A percentile compares a stretch with the other conserved stretches of the same genome.
These are phyloP conservation scores for Lactifluus pinguis DNA, from an alignment of 768 basidiomycete genomes.

Conservation along the genomic window DNA sequence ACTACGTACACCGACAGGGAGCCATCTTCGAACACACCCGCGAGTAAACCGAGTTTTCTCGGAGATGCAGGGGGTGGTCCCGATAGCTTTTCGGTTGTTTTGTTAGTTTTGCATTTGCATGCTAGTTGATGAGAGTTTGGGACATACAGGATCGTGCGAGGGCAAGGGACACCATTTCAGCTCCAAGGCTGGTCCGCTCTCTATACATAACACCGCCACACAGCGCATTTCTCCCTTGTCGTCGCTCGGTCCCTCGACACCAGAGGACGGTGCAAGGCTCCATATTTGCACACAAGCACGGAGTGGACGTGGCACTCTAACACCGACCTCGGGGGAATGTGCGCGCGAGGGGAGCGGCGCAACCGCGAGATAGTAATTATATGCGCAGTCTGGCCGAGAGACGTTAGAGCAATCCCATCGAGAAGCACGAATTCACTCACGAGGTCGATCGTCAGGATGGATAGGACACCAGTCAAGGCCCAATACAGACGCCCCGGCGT, in stretches of 20 bases:
- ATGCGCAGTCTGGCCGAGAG: conserved; percentile 35
- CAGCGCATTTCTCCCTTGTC: conserved; percentile 52
- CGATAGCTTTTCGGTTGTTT: background rate
- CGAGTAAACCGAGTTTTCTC: conserved; percentile 74
- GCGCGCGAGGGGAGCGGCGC: conserved; percentile 59
- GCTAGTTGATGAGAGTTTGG: background rate
- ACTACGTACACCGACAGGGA: conserved; percentile 69
- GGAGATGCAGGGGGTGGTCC: conserved; percentile 20
- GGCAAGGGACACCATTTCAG: conserved; percentile 93
- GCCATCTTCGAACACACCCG: conserved; percentile 83
- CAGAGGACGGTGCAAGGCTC: conserved; percentile 35
- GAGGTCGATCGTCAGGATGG: conserved; percentile 42
- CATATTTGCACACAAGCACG: conserved; percentile 83
- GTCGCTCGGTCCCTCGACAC: conserved; percentile 1
- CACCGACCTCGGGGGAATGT: conserved; percentile 59
- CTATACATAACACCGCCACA: conserved; percentile 78
- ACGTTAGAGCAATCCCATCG: background rate
- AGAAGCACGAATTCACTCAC: conserved; percentile 30
- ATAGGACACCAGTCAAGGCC: conserved; percentile 92
- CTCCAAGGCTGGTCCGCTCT: conserved; percentile 71
- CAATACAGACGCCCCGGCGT: conserved; percentile 86
- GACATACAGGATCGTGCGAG: conserved; percentile 50
- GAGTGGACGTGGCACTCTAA: conserved; percentile 43
- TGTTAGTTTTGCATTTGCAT: background rate
- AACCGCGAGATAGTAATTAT: conserved; percentile 78